Evolutionary conservation across 441 rosid species (phyloP).

Genomic region (Adansonia rubrostipa): DNA sequence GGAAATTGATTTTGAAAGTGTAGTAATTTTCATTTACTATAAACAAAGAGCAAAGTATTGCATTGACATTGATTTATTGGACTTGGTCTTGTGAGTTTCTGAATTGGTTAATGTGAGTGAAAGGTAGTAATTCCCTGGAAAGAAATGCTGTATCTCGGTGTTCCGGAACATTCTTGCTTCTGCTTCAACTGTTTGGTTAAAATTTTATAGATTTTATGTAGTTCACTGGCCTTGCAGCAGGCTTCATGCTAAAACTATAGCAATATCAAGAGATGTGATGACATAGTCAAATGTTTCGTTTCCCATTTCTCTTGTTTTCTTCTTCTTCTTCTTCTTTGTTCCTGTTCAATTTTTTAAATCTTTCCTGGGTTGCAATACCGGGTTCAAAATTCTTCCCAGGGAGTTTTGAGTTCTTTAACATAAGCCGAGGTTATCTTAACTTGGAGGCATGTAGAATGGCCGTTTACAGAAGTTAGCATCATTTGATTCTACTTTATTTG

Average conservation of each 20-base stretch:
- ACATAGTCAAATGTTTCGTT: neutral
- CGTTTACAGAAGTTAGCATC: neutral
- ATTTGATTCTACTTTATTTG: neutral
- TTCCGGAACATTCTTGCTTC: neutral
- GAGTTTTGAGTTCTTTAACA: neutral
- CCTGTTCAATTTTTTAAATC: neutral
- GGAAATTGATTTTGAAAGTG: no score
- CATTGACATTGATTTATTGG: no score
- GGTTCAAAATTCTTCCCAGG: neutral
- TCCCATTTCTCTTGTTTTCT: neutral
- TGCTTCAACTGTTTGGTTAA: neutral
- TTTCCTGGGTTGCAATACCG: no score
- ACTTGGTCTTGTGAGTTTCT: neutral
- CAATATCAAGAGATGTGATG: neutral
- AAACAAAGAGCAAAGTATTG: no score
- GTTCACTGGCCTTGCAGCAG: constrained; percentile 13
- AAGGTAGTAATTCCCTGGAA: no score
- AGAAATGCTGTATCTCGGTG: no score
- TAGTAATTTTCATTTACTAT: no score
- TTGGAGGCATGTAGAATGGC: neutral
- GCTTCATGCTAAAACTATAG: neutral
- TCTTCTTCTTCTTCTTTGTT: neutral
- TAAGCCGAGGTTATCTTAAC: neutral
- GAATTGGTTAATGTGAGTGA: neutral
- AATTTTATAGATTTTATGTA: neutral